phyloP scores from a whole-genome alignment of 2,329 filamentous ascomycete genomes.

The Colletotrichum orchidophilum region DNA sequence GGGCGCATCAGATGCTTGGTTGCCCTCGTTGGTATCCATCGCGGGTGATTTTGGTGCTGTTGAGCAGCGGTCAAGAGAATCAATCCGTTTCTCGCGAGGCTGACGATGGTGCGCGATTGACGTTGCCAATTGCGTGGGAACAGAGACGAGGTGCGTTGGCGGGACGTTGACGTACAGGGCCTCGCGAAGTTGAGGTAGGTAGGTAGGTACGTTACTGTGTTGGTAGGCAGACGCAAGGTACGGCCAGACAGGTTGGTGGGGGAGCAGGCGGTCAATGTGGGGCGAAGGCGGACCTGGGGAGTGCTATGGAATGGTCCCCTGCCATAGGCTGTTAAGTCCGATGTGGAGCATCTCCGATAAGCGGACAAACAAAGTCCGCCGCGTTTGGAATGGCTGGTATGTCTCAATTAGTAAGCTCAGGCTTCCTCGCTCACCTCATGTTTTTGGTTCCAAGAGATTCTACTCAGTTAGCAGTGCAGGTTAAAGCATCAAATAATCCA shows the following conservation, averaged over 20 bases:
- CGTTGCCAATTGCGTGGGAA: not conserved
- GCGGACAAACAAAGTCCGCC: constrained; percentile 24
- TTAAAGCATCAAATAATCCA: not conserved
- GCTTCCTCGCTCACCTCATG: not conserved
- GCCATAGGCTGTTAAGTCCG: constrained; percentile 25
- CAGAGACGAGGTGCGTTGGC: constrained; percentile 4
- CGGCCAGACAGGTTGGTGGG: constrained; percentile 1
- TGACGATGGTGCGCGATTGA: not conserved
- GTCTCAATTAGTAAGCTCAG: constrained; percentile 25
- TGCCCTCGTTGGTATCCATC: constrained; percentile 56
- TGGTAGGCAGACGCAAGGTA: not conserved
- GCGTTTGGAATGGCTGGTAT: not conserved
- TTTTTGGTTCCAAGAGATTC: constrained; percentile 8
- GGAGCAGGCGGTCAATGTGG: constrained; percentile 17
- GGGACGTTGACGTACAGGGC: constrained; percentile 15
- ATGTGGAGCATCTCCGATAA: constrained; percentile 5
- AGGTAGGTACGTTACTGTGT: not conserved
- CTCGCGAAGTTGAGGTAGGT: not conserved
- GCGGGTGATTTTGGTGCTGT: not conserved
- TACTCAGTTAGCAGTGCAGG: not conserved
- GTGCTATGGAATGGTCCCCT: not conserved
- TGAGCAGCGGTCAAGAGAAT: not conserved
- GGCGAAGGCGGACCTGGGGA: not conserved
- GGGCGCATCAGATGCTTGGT: constrained; percentile 60
- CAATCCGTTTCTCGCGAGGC: constrained; percentile 1